Conservation (phyloP, 2,329 filamentous ascomycete species). For the Verticillium tricorpus region DNA sequence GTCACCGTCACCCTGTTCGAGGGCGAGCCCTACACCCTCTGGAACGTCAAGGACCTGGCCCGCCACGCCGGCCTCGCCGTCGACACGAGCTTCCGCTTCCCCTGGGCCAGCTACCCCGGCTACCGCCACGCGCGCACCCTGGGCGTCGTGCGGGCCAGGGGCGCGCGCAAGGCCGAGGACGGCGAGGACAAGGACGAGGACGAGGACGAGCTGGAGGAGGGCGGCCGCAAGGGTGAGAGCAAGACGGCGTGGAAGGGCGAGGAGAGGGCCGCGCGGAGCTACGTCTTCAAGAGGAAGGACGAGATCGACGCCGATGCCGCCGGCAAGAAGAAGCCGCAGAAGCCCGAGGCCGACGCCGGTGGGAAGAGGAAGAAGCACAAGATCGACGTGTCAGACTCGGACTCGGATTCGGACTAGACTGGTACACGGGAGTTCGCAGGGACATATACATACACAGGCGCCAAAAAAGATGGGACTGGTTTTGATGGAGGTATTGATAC, state of each 20-base stretch:
- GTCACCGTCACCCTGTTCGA: conserved; percentile 89
- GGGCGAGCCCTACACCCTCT: conserved; percentile 88
- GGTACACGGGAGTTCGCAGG: background rate
- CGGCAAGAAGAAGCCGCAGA: conserved; percentile 23
- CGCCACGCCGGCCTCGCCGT: conserved; percentile 71
- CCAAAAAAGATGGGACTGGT: background rate
- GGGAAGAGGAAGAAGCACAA: conserved; percentile 19
- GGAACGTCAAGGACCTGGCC: conserved; percentile 87
- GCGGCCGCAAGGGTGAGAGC: background rate
- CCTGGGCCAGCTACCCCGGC: conserved; percentile 62
- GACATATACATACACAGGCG: background rate
- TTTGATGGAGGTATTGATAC: background rate
- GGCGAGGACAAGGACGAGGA: conserved; percentile 17
- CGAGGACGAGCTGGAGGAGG: background rate
- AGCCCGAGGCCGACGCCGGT: conserved; percentile 18
- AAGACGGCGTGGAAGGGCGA: conserved; percentile 34
- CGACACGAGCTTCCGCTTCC: conserved; percentile 66
- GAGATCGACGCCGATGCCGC: conserved; percentile 30
- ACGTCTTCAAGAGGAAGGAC: conserved; percentile 57
- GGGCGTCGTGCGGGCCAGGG: conserved; percentile 41
- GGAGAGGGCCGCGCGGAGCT: conserved; percentile 48
- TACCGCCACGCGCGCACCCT: conserved; percentile 72
- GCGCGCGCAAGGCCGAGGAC: conserved; percentile 48
- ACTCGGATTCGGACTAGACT: conserved; percentile 16
- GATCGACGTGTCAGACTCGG: conserved; percentile 19